phyloP scores from a whole-genome alignment of 345 rosid species.

The Mallotus nudiflorus region DNA sequence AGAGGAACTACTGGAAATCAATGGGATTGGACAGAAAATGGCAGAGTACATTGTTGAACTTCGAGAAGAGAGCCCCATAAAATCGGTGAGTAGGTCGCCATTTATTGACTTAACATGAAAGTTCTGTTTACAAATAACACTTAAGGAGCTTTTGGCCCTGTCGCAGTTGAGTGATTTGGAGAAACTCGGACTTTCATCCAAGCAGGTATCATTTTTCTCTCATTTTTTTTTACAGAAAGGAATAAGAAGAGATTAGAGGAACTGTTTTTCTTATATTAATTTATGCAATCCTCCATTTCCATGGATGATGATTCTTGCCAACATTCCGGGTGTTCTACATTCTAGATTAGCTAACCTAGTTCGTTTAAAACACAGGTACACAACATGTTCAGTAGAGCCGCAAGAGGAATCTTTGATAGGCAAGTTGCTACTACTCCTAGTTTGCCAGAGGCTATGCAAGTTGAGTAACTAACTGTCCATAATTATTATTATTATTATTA shows the following conservation, averaged over 20 bases:
- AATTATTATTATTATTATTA: no score
- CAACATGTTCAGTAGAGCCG: constrained; percentile 60
- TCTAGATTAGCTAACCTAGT: neutral
- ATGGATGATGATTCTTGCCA: no score
- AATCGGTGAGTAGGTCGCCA: constrained; percentile 44
- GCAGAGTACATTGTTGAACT: constrained; percentile 73
- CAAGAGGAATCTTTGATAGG: constrained; percentile 51
- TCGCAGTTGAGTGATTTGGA: constrained; percentile 72
- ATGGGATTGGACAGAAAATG: constrained; percentile 84
- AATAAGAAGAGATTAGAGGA: no score
- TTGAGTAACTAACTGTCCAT: neutral
- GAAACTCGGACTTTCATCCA: constrained; percentile 88
- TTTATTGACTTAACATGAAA: neutral
- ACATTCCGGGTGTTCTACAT: no score
- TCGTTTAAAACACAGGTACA: constrained; percentile 39
- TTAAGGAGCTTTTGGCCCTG: constrained; percentile 1
- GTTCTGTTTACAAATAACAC: neutral
- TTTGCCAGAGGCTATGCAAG: neutral
- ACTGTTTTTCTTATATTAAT: no score
- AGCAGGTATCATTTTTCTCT: constrained; percentile 53
- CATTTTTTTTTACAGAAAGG: no score
- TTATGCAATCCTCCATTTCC: no score
- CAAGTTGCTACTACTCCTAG: neutral
- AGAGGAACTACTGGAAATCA: constrained; percentile 73
- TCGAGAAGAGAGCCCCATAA: constrained; percentile 63